phyloP scores from a whole-genome alignment of 2,329 filamentous ascomycete genomes.

The Aspergillus persii region DNA sequence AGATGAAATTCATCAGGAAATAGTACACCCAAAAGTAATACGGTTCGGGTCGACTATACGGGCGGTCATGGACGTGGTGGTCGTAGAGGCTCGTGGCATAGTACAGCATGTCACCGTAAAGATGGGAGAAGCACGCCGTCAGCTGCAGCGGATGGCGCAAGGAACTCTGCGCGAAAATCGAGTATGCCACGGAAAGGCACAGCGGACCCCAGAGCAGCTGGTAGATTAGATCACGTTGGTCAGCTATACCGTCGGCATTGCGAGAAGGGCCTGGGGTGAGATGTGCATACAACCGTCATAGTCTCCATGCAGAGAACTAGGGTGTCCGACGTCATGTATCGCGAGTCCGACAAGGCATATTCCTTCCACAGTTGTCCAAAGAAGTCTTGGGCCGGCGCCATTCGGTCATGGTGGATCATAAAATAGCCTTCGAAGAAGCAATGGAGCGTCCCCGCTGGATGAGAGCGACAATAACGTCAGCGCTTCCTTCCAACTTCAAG shows the following conservation, averaged over 20 bases:
- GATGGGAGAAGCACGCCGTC: slow-evolving; percentile 61
- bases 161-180: slow-evolving; percentile 55
- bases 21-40: slow-evolving; percentile 68
- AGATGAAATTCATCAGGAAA: slow-evolving; percentile 64
- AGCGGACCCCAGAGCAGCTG: slow-evolving; percentile 62
- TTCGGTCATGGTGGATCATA: slow-evolving; percentile 62
- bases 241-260: background rate
- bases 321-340: slow-evolving; percentile 76
- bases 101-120: slow-evolving; percentile 64
- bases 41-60: slow-evolving; percentile 60
- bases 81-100: slow-evolving; percentile 64
- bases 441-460: slow-evolving; percentile 57
- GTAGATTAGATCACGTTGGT: background rate
- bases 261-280: background rate
- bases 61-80: slow-evolving; percentile 52
- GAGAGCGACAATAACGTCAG: slow-evolving; percentile 25
- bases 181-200: slow-evolving; percentile 55
- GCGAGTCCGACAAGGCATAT: slow-evolving; percentile 81
- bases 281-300: slow-evolving; percentile 66
- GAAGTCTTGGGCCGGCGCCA: slow-evolving; percentile 68
- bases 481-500: background rate
- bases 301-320: slow-evolving; percentile 87
- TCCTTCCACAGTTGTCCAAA: slow-evolving; percentile 92
- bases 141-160: slow-evolving; percentile 59
- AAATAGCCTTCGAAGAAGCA: slow-evolving; percentile 86